phyloP scores from a whole-genome alignment of 441 rosid genomes.

The Arabidopsis hybrid region DNA sequence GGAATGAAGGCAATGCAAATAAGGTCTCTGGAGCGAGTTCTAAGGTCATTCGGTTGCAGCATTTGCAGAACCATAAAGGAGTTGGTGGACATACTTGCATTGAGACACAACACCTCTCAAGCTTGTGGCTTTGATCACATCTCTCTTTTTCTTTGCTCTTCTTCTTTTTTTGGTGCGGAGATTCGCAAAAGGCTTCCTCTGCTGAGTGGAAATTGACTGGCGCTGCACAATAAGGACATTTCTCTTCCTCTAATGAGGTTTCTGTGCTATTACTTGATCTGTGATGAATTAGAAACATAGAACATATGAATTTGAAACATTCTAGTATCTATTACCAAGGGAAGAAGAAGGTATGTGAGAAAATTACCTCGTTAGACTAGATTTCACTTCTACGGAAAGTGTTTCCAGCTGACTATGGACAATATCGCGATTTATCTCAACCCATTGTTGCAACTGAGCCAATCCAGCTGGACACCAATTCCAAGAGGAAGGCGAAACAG shows the following conservation, averaged over 20 bases:
- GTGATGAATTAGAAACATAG: conserved; percentile 23
- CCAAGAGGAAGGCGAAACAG: conserved; percentile 42
- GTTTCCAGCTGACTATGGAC: conserved; percentile 53
- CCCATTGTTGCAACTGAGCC: conserved; percentile 84
- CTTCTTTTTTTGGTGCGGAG: conserved; percentile 38
- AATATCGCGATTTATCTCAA: conserved; percentile 48
- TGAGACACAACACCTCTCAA: conserved; percentile 74
- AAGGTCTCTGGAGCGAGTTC: conserved; percentile 63
- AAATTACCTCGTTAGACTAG: conserved; percentile 54
- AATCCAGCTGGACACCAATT: conserved; percentile 71
- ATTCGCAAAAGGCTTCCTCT: conserved; percentile 68
- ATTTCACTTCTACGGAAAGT: conserved; percentile 54
- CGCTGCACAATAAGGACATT: conserved; percentile 69
- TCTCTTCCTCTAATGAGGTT: conserved; percentile 54
- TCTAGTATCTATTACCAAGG: conserved; percentile 9
- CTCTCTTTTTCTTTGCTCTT: conserved; percentile 45
- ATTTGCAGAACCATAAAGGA: conserved; percentile 85
- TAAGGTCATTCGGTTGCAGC: conserved; percentile 68
- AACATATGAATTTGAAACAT: conserved; percentile 23
- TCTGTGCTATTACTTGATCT: conserved; percentile 49
- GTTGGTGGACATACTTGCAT: conserved; percentile 79
- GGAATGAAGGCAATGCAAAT: conserved; percentile 59
- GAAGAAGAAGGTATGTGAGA: conserved; percentile 2
- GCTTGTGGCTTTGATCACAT: conserved; percentile 57
- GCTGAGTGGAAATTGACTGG: conserved; percentile 71